phyloP scores from a whole-genome alignment of 2,329 filamentous ascomycete species.

The Aspergillus sp. region DNA sequence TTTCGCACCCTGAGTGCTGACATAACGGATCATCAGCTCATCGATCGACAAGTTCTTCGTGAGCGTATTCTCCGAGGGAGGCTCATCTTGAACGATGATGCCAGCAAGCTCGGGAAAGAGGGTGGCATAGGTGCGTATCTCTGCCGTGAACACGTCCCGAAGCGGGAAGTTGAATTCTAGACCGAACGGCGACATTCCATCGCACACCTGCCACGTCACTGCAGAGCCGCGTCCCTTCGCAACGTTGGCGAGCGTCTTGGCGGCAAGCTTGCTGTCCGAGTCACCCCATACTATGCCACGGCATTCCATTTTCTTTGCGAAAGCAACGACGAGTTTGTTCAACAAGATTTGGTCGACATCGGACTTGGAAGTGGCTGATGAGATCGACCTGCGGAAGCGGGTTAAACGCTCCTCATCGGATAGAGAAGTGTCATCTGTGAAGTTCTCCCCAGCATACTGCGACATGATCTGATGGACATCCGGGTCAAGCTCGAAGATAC shows the following conservation, averaged over 20 bases:
- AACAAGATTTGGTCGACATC: slow-evolving; percentile 74
- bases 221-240: slow-evolving; percentile 87
- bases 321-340: slow-evolving; percentile 68
- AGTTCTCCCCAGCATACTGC: slow-evolving; percentile 31
- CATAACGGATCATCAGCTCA: slow-evolving; percentile 85
- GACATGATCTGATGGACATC: slow-evolving; percentile 36
- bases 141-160: slow-evolving; percentile 80
- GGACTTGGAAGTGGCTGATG: slow-evolving; percentile 72
- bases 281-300: slow-evolving; percentile 78
- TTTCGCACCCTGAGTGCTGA: slow-evolving; percentile 78
- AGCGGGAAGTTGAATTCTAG: slow-evolving; percentile 74
- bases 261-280: slow-evolving; percentile 84
- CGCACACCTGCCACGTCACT: slow-evolving; percentile 77
- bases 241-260: slow-evolving; percentile 80
- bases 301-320: slow-evolving; percentile 62
- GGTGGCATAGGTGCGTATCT: slow-evolving; percentile 68
- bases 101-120: slow-evolving; percentile 54
- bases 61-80: slow-evolving; percentile 38
- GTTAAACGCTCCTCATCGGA: slow-evolving; percentile 53
- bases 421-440: slow-evolving; percentile 30
- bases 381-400: slow-evolving; percentile 60
- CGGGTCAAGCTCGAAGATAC: slow-evolving; percentile 54
- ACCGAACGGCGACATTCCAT: slow-evolving; percentile 65
- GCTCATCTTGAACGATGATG: slow-evolving; percentile 49
- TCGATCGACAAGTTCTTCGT: slow-evolving; percentile 76